Base-by-base conservation (phyloP, 805 yeast genomes). In the Clavispora phyllophila region DNA sequence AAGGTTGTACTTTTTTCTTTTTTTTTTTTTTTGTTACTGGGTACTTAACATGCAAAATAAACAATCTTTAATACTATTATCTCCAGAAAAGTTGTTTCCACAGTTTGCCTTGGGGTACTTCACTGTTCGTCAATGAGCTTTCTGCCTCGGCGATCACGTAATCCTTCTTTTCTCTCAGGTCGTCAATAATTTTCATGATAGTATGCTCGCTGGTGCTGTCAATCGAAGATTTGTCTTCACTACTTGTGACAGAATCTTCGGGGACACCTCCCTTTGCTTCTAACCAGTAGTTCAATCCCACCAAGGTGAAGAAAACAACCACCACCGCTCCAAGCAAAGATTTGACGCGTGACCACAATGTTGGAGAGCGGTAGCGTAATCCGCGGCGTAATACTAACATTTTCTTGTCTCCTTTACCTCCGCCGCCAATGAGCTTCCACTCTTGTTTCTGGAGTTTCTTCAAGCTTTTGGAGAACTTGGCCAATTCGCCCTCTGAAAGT, bases 381-480 rank as follows among this genome's bases (percentile, higher is more conserved):
- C 23, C 24, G 5, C 49, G 40, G 39, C 48, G 43, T 39, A 53
- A 51, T 3, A 53, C 53, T 25, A 53, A 37, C 49, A 49, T 47
- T 19, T 39, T 45, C 14, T 48, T 44, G 5, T 46, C 23, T 22
- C 40, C 41, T 8, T 17, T 15, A 38, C 35, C 15, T 9, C 76
- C 75, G 22, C 78, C 72, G 4, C 81, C 86, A 26, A 79, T 62
- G n/a, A 81, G 64, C 42, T 61, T 67, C 84, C 84, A 82, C 10
- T 68, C 68, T 18, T 59, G 56, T 19, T 56, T 60, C 41, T 77
- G 75, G 34, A 80, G 61, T 45, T 60, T 67, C 37, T 64, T 67
- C 8, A 81, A 60, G 7, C 53, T 45, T 15, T 62, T 61, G 37
- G 68, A 56, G 23, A 65, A 63, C 13, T 48, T 39, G 19, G 61